phyloP scores from a whole-genome alignment of 345 rosid species.

The Melaleuca quinquenervia region DNA sequence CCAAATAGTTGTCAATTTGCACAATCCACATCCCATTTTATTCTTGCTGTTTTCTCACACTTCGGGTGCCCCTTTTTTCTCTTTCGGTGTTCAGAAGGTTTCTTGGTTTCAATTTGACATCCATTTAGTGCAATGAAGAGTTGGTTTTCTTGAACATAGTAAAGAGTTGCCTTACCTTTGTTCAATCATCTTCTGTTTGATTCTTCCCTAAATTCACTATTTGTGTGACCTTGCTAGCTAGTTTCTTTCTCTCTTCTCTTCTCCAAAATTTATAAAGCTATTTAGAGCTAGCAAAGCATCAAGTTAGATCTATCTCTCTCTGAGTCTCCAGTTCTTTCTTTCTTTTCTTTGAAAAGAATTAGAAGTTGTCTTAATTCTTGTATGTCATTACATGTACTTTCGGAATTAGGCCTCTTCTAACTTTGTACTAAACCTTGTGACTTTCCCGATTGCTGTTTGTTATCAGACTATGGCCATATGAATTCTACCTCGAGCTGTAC shows the following conservation, averaged over 20 bases:
- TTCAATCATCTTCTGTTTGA: background rate
- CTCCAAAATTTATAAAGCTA: background rate
- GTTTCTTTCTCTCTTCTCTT: background rate
- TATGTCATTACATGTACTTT: background rate
- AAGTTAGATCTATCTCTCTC: background rate
- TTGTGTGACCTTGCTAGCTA: background rate
- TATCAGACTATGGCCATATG: background rate
- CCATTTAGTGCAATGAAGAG: background rate
- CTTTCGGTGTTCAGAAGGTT: background rate
- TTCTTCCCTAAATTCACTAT: background rate
- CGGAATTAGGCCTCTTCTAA: background rate
- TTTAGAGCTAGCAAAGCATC: background rate
- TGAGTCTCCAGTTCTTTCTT: background rate
- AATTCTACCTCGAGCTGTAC: background rate
- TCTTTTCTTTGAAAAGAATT: background rate
- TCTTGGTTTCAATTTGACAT: background rate
- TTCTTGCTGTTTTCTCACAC: background rate
- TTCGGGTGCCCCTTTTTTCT: background rate
- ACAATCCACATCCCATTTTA: background rate
- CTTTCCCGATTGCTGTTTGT: background rate
- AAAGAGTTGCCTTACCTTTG: background rate
- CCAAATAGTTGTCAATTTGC: background rate
- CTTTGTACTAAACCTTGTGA: background rate
- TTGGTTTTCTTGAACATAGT: background rate
- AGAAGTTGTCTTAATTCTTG: background rate